Evolutionary conservation across 257 asterid genomes (phyloP), one percentile per base, ranked within the genome.

Genomic region (Solanum rostratum): DNA sequence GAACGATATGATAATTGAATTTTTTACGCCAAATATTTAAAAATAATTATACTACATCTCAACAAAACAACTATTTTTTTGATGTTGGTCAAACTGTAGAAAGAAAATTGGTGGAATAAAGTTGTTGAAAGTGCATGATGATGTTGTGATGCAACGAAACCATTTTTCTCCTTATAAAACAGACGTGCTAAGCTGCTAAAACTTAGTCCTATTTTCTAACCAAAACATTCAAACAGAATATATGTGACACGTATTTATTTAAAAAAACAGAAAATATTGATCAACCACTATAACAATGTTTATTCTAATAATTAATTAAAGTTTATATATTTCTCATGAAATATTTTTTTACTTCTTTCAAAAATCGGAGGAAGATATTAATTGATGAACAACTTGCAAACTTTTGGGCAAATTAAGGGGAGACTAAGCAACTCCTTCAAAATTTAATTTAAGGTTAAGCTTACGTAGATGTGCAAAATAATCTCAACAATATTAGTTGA

Each of bases 401-500:
- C 70, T 60, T 84, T 79, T 37, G 88, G 81, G 87, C 88, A 91
- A 87, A 86, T 78, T 84, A 85, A 24, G 60, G 68, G 87, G 90
- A n/a, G 57, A 73, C 80, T 73, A 49, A 49, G 43, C 60, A 76
- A 76, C 30, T 22, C 81, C 59, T 10, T 46, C 43, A 49, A 49
- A 46, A 8, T 27, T 49, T 76, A 49, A 50, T 27, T 4, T 46
- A 74, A 15, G 90, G 88, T 80, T 83, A 87, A 81, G 79, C 88
- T 84, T 83, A 80, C 70, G 57, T 41, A 15, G 30, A 14, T 80
- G 52, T 7, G 69, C 79, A 27, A 15, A 78, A 78, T 29, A 19
- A 29, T 50, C 82, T 78, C 80, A 79, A 87, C 55, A 80, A 71
- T 15, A 86, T 89, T 92, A 91, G 95, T 92, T 92, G 83, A 92